Base-by-base conservation (phyloP, 2,329 filamentous ascomycete genomes). In the Ophiosphaerella herpotricha region DNA sequence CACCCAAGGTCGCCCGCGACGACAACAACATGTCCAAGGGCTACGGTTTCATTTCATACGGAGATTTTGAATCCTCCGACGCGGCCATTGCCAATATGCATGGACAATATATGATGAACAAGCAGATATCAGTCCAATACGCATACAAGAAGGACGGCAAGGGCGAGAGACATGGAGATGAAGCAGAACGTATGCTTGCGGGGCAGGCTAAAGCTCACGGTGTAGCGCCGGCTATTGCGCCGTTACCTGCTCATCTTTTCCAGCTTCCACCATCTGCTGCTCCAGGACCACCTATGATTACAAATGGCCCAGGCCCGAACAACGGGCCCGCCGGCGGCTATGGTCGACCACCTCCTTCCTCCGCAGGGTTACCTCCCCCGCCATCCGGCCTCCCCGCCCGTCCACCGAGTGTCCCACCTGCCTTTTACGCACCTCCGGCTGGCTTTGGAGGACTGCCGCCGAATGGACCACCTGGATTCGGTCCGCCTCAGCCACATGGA, bases 91-190 rank as follows among this genome's bases (percentile, higher is more conserved):
- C 86, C 60, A 94, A 93, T 72, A 92, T 99, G 88, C 89, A 96
- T 72, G 91, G 91, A 43, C 92, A 97, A 77, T 97, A 94, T 75
- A 85, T 99, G 53, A 92, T 96, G 81, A 96, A 94, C 80, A 96
- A 96, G 78, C 90, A 96, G 74, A 88, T 97, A 63, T 90, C 89
- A 2, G 94, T 99, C 38, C 93, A 97, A 75, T 99, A 97, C 74
- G 94, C 94, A 34, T 97, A 96, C 83, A 99, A 99, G 82, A 97
- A 97, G 77, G 94, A 99, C 68, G 94, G 94, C 61, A 96, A 96
- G 77, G 93, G 93, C 63, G 93, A 97, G 77, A 82, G 94, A 50
- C 94, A 99, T 71, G 94, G 94, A 64, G 94, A 99, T 72, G 84
- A 91, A 63, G 94, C 94, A 26, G 94, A 99, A 77, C 83, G 94